Conservation (phyloP, 2,329 filamentous ascomycete species). For the Colletotrichum gigasporum region DNA sequence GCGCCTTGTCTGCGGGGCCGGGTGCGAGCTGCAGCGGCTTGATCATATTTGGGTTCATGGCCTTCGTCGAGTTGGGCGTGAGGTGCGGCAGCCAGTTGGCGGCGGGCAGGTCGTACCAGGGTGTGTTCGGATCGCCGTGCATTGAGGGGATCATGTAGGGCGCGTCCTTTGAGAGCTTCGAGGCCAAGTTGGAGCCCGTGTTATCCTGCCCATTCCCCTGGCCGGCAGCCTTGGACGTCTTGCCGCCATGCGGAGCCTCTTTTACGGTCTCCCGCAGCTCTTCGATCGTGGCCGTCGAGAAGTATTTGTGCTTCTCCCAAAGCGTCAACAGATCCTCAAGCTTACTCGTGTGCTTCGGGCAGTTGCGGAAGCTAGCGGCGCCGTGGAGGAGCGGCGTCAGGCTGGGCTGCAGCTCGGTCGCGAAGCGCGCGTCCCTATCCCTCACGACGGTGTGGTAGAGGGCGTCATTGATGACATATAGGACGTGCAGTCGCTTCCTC, state of each 20-base stretch:
- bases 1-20: conserved; percentile 73
- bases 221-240: neutral
- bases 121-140: conserved; percentile 78
- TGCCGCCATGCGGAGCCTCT: conserved; percentile 41
- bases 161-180: conserved; percentile 55
- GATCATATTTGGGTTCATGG: conserved; percentile 77
- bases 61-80: conserved; percentile 76
- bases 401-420: conserved; percentile 63
- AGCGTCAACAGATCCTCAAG: conserved; percentile 71
- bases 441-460: conserved; percentile 74
- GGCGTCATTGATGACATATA: conserved; percentile 83
- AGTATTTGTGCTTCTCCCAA: conserved; percentile 76
- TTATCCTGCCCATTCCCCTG: conserved; percentile 33
- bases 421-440: conserved; percentile 59
- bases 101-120: conserved; percentile 86
- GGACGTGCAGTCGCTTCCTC: conserved; percentile 76
- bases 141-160: conserved; percentile 78
- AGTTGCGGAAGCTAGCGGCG: conserved; percentile 66
- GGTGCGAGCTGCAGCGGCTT: conserved; percentile 76
- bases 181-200: conserved; percentile 34
- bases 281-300: conserved; percentile 60
- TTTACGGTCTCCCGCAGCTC: conserved; percentile 69
- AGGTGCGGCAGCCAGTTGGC: conserved; percentile 84
- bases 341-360: conserved; percentile 73
- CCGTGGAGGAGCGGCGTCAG: conserved; percentile 70